Base-by-base conservation (phyloP, 495 filamentous ascomycete species). In the Physcia stellaris region DNA sequence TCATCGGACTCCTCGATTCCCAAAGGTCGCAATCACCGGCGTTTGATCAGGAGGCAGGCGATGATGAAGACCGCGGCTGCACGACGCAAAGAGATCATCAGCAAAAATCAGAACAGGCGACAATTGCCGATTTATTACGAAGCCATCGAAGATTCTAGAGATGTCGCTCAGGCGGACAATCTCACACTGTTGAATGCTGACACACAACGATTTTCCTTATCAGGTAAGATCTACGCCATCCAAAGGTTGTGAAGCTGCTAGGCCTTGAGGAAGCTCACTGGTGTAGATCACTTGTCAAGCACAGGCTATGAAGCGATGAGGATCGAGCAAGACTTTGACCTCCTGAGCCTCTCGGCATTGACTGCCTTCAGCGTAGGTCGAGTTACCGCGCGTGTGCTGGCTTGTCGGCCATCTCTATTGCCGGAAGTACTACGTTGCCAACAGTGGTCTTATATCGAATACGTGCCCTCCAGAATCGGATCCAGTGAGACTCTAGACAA, bases 1-100 rank as follows among this genome's bases (percentile, higher is more conserved):
- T n/a, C n/a, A n/a, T n/a, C n/a, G n/a, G n/a, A n/a, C n/a, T n/a
- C n/a, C n/a, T n/a, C n/a, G n/a, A n/a, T n/a, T n/a, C 50, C 52
- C n/a, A 37, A 39, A n/a, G 46, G 50, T 40, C 35, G 43, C 7
- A 48, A 41, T 3, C 30, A 48, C 12, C 52, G 54, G 13, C 45
- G 34, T 10, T 26, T 53, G 23, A 59, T 62, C 38, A 55, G 59
- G 2, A 58, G 49, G 42, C 59, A 56, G 41, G 59, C 59, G 13
- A 62, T 62, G 59, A 43, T 41, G 34, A 56, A 55, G 33, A 54
- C 48, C 13, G 55, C 51, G 4, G 49, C 46, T 22, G 50, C 51
- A 9, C 33, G 57, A 30, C 42, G 37, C 32, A 35, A 47, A 43
- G 17, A 13, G 33, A 53, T 51, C 6, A 49, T 48, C 11, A 56